These are phyloP conservation scores for Monilinia laxa DNA, from an alignment of 2,329 filamentous ascomycete species.

Conservation along the genomic window DNA sequence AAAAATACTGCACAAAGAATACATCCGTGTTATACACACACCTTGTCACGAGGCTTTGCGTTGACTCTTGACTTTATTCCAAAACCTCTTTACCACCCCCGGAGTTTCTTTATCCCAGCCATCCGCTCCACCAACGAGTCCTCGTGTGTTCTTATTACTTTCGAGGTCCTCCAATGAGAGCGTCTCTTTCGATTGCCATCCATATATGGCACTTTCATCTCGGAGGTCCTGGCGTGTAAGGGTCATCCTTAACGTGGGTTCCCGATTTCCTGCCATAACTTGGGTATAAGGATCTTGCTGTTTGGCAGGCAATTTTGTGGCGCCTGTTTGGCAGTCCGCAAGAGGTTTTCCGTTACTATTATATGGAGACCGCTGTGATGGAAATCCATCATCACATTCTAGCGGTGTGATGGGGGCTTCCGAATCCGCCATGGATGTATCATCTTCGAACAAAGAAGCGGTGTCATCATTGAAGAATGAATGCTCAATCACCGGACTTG, in stretches of 20 bases:
- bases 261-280: constrained; percentile 61
- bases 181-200: constrained; percentile 61
- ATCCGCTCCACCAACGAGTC: constrained; percentile 40
- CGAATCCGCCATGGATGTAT: constrained; percentile 54
- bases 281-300: constrained; percentile 47
- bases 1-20: constrained; percentile 19
- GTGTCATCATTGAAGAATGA: constrained; percentile 60
- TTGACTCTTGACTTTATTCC: constrained; percentile 54
- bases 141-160: constrained; percentile 49
- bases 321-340: constrained; percentile 42
- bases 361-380: constrained; percentile 33
- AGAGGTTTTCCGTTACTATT: constrained; percentile 39
- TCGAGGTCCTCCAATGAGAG: constrained; percentile 56
- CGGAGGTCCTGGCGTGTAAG: constrained; percentile 86
- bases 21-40: background rate
- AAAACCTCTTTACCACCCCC: constrained; percentile 61
- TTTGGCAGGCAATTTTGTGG: constrained; percentile 36
- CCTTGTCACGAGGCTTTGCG: constrained; percentile 29
- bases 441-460: constrained; percentile 56
- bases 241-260: constrained; percentile 97
- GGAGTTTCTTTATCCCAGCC: constrained; percentile 52
- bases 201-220: constrained; percentile 69
- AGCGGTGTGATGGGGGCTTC: constrained; percentile 49
- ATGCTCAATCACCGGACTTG: constrained; percentile 50
- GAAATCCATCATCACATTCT: constrained; percentile 35